Conservation (phyloP, 768 basidiomycete genomes). For the Lactarius hatsudake region DNA sequence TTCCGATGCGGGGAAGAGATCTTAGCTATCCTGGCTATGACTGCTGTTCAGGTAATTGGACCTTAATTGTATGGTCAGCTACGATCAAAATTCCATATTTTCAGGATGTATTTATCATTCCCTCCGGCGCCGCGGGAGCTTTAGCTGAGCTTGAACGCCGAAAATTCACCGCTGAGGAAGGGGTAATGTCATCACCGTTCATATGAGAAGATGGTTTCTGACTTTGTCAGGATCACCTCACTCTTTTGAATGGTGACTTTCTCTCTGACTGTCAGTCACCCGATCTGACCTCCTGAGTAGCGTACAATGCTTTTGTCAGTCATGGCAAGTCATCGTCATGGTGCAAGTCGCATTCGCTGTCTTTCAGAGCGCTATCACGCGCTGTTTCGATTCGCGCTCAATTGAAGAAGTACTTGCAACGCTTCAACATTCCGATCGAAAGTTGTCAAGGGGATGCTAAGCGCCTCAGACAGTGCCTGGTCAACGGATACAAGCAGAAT, state of each 20-base stretch:
- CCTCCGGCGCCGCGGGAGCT: conserved; percentile 81
- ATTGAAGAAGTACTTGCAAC: conserved; percentile 89
- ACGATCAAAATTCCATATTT: background rate
- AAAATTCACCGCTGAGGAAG: conserved; percentile 98
- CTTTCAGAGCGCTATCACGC: conserved; percentile 90
- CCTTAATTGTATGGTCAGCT: background rate
- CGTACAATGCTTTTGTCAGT: conserved; percentile 88
- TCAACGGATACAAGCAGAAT: conserved; percentile 92
- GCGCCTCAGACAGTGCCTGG: conserved; percentile 81
- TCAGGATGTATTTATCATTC: conserved; percentile 87
- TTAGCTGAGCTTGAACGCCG: conserved; percentile 88
- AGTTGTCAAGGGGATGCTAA: conserved; percentile 90
- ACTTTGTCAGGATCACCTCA: conserved; percentile 79
- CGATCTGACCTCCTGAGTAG: conserved; percentile 40
- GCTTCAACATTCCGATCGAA: conserved; percentile 76
- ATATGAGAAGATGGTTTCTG: background rate
- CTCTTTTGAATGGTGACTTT: conserved; percentile 78
- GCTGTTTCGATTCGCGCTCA: conserved; percentile 95
- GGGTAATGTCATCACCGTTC: conserved; percentile 46
- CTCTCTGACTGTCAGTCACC: background rate
- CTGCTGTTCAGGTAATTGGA: conserved; percentile 70
- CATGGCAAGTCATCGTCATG: conserved; percentile 84
- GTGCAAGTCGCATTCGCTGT: conserved; percentile 91
- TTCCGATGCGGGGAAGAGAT: conserved; percentile 94
- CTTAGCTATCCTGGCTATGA: conserved; percentile 94